Base-by-base conservation (phyloP, 192 early-diverging fungal genomes). In the Linnemannia zychae region DNA sequence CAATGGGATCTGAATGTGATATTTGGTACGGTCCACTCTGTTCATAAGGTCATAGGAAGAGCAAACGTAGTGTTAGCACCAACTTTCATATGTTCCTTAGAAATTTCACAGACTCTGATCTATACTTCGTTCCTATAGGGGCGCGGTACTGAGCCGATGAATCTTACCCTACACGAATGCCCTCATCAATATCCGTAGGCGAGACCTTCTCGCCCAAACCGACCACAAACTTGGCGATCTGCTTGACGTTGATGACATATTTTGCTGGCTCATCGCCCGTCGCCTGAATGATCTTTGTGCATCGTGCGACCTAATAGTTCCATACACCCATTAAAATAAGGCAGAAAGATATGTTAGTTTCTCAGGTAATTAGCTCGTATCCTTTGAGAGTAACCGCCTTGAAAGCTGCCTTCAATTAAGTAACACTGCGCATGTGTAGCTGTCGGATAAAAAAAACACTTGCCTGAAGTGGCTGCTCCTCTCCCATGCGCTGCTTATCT, bases 191-290 rank as follows among this genome's bases (percentile, higher is more conserved):
- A 91, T 99, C 99, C 0, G 99, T 99, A 33, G 99, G 98, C 13
- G 99, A 96, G 28, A 99, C 99, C 34, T 96, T 93, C 87, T 99
- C 95, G 15, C 97, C 98, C 49, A 99, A 89, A 12, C 96, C 97
- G 38, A 99, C 99, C 15, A 99, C 99, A 90, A 98, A 99, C 87
- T 99, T 99, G 71, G 98, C 99, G 88, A 99, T 97, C 89, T 99
- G 97, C 90, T 99, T 99, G 65, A 99, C 96, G 88, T 97, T 98
- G 76, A 99, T 99, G 65, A 99, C 92, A 84, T 99, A 99, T 91
- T 98, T 98, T 57, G 98, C 95, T 37, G 93, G 95, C 84, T 96
- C 96, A 38, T 95, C 92, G 63, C 97, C 96, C 67, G 93, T 94
- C 22, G 96, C 96, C 81, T 96, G 94, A 82, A 99, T 99, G 75